phyloP scores from a whole-genome alignment of 257 asterid genomes.

The Nyctanthes arbortristis region DNA sequence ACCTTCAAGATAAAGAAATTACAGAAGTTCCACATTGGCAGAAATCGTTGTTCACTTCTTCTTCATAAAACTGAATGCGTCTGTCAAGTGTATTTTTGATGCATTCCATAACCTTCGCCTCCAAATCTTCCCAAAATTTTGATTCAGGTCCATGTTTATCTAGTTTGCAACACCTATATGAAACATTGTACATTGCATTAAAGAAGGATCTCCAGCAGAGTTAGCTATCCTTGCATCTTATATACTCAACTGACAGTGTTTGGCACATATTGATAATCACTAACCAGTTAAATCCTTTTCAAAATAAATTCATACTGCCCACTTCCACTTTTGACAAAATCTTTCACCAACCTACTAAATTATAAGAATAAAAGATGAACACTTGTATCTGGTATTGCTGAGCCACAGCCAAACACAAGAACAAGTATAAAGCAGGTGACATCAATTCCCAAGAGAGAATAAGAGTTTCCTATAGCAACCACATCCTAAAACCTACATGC shows the following conservation, averaged over 20 bases:
- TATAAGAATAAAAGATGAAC: conserved; percentile 4
- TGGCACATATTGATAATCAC: conserved; percentile 4
- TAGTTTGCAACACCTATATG: conserved; percentile 86
- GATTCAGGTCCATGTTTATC: conserved; percentile 84
- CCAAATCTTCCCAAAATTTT: no score
- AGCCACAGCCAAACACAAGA: no score
- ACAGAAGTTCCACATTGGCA: no score
- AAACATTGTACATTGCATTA: no score
- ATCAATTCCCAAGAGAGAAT: background rate
- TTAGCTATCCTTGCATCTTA: no score
- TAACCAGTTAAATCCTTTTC: conserved; percentile 2
- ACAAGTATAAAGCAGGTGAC: background rate
- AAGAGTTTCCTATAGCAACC: background rate
- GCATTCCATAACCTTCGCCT: no score
- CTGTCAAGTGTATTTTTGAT: conserved; percentile 87
- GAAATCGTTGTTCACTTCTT: conserved; percentile 93
- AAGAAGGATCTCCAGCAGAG: no score
- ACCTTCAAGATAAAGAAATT: conserved; percentile 96
- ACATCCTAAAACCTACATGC: conserved; percentile 14
- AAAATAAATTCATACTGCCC: conserved; percentile 7
- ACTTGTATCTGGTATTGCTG: background rate
- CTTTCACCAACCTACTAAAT: conserved; percentile 15
- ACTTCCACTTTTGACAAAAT: background rate
- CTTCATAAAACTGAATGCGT: conserved; percentile 94
- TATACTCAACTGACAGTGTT: no score